Base-by-base conservation (phyloP, 495 filamentous ascomycete genomes). In the Lasiosphaeria hispida region DNA sequence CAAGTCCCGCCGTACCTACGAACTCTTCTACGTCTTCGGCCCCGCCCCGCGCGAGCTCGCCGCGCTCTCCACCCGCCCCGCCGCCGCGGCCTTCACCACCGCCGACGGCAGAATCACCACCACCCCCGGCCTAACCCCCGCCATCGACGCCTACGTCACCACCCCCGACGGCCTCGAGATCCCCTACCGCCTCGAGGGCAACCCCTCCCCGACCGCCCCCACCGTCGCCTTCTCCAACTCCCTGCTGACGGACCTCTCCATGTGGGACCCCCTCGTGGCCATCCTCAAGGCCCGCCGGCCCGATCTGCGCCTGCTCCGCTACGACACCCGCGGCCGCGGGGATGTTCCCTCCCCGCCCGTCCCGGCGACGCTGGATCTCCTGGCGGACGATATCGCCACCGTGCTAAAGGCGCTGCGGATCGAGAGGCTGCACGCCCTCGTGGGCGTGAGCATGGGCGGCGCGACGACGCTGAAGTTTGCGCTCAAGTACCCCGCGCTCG, bases 361-460 rank as follows among this genome's bases (percentile, higher is more conserved):
- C 4, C 68, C 76, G 0, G 72, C 74, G 3, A 83, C 77, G 10
- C 72, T 92, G 38, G 85, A 90, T 67, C 61, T 87, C 11, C 76
- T 92, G 3, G 81, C 86, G 33, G 73, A 78, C 37, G 90, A 94
- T 63, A 72, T 92, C 11, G 77, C 78, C 49, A 69, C 68, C 7
- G 66, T 90, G 0, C 77, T 88, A 1, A 69, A 80, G 34, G 82
- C 80, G 4, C 73, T 90, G 47, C 79, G 85, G 23, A 83, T 89
- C 38, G 74, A 77, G 14, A 77, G 80, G 59, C 82, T 85, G 6
- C 78, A 83, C 48, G 75, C 79, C 0, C 64, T 91, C 5, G 77
- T 92, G 50, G 90, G 90, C 36, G 89, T 94, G 15, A 85, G 80
- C 35, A 85, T 92, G 70, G 90, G 90, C 59, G 90, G 89, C 42